These are phyloP conservation scores for Claviceps cyperi DNA, from an alignment of 2,329 filamentous ascomycete genomes.

Conservation along the genomic window DNA sequence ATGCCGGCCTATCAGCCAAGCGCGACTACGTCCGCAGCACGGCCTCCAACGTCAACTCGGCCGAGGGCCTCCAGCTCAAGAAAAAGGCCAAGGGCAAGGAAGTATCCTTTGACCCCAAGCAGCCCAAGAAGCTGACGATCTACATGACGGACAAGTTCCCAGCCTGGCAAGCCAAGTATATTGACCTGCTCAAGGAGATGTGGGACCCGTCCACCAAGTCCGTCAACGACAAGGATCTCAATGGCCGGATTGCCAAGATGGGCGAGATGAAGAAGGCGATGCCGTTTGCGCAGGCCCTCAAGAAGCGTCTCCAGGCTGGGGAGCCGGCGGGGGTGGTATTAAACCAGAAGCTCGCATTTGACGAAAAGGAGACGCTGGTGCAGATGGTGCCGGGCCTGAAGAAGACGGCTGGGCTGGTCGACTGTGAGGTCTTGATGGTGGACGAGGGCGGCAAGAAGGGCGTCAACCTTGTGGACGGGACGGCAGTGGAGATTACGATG, in stretches of 20 bases:
- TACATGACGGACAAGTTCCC: constrained; percentile 72
- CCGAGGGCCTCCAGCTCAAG: constrained; percentile 72
- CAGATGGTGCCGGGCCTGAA: constrained; percentile 71
- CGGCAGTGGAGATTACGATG: constrained; percentile 42
- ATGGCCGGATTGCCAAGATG: constrained; percentile 64
- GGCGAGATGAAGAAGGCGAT: constrained; percentile 94
- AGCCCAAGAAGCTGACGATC: constrained; percentile 82
- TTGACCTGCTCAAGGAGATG: constrained; percentile 59
- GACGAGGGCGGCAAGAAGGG: constrained; percentile 56
- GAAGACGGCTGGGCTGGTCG: constrained; percentile 54
- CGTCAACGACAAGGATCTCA: constrained; percentile 69
- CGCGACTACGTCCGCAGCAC: constrained; percentile 68
- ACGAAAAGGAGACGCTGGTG: constrained; percentile 61
- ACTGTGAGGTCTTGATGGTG: constrained; percentile 58
- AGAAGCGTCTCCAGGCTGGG: constrained; percentile 64
- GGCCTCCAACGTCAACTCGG: constrained; percentile 62
- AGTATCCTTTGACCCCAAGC: constrained; percentile 71
- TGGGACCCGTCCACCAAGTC: constrained; percentile 48
- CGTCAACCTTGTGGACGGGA: constrained; percentile 34
- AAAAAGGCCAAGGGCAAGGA: constrained; percentile 88
- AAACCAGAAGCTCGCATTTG: constrained; percentile 72
- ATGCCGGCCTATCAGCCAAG: constrained; percentile 58
- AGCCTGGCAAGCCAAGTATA: constrained; percentile 81
- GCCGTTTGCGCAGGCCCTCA: constrained; percentile 83
- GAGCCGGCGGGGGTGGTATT: constrained; percentile 56